Percentiles rank a stretch among this genome's conserved stretches.
Evolutionary conservation across 305 asterid genomes (phyloP).

Genomic region (Fraxinus xanthoxyloides): DNA sequence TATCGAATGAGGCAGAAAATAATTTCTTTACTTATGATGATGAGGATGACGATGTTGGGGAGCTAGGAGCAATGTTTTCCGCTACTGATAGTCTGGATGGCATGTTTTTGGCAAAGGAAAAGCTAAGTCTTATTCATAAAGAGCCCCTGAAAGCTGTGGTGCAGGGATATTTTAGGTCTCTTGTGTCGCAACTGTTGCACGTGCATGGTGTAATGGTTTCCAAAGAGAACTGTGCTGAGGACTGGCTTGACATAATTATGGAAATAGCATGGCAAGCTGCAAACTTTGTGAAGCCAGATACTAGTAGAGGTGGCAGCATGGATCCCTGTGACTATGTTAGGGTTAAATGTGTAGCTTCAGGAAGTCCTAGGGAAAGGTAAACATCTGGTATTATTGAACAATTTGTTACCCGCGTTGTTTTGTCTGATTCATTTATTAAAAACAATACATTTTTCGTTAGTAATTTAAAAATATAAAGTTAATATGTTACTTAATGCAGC

Average conservation of each 20-base stretch:
- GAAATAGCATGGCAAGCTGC: constrained; percentile 87
- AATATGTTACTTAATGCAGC: constrained; percentile 51
- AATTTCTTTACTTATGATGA: constrained; percentile 63
- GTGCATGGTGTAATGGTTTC: constrained; percentile 49
- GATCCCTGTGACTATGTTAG: constrained; percentile 90
- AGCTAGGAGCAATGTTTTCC: constrained; percentile 37
- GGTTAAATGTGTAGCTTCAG: constrained; percentile 92
- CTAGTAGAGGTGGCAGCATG: constrained; percentile 96
- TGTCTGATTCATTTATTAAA: not conserved
- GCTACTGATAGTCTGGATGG: constrained; percentile 40
- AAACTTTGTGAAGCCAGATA: constrained; percentile 80
- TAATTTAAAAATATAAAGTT: not conserved
- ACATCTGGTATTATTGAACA: not conserved
- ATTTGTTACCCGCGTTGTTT: not conserved
- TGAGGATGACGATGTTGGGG: constrained; percentile 80
- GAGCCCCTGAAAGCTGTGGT: constrained; percentile 56
- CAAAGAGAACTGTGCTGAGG: constrained; percentile 44
- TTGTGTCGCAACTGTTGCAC: constrained; percentile 78
- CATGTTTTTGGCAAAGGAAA: constrained; percentile 39
- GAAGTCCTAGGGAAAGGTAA: constrained; percentile 78
- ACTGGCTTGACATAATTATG: constrained; percentile 78
- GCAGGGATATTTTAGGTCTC: constrained; percentile 87
- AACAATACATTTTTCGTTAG: not conserved
- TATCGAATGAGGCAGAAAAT: constrained; percentile 51
- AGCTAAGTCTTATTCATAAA: constrained; percentile 42